Evolutionary conservation across 1,284 basidiomycete species (phyloP), one percentile per base, ranked within the genome.

Genomic region (Cryptococcus sp.): DNA sequence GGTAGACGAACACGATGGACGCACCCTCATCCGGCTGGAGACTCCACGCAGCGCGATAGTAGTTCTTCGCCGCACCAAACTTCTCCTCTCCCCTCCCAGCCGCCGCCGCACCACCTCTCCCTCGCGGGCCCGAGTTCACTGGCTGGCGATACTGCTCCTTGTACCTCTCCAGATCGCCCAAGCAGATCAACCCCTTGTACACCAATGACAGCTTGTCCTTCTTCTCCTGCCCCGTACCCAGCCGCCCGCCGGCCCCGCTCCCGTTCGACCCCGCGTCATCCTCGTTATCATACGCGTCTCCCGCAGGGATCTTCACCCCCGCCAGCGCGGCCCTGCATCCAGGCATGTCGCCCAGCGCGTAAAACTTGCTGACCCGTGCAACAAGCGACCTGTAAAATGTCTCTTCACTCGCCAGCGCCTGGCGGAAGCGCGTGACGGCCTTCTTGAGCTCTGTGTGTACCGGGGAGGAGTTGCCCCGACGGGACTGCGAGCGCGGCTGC

Each of bases 111-210:
- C 15, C 63, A 64, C 28, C 42, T 62, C 63, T n/a, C 59, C 63
- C 23, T 61, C 64, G 28, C 28, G 28, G 28, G 9, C 28, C 28
- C 48, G 67, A 62, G 8, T 68, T 55, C 8, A 66, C 60, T 8
- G 62, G 61, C 21, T 68, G 69, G 12, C 61, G 60, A 69, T 94
- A 94, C 59, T 90, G 85, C 70, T 98, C 94, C 58, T 88, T 83
- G 77, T 98, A 98, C 36, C 95, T 82, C 61, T 91, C 89, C 46
- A 98, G 85, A 72, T 98, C 95, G 16, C 95, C 95, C 20, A 96
- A 83, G 74, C 87, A 97, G 33, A 97, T 87, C 50, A 98, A 80
- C 3, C 87, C 86, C 77, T 94, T 96, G 79, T 88, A 88, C 43
- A 95, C 79, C 44, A 90, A 86, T 15, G 84, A 82, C 23, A 89